Conservation (phyloP, 768 basidiomycete genomes). For the Sarcodon aspratus region DNA sequence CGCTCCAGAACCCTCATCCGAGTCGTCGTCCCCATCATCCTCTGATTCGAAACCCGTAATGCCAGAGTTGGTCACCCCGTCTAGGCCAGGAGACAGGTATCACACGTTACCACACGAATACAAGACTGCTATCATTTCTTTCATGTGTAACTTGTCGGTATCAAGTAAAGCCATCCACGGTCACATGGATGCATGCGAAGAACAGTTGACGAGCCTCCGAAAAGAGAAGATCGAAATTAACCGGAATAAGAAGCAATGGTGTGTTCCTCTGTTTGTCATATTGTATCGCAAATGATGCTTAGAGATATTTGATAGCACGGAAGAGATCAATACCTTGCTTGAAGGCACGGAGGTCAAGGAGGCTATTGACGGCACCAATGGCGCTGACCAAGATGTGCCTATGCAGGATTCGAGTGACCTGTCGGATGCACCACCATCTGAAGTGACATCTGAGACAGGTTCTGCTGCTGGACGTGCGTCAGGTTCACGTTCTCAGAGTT, state of each 20-base stretch:
- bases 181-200: slow-evolving; percentile 86
- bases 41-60: slow-evolving; percentile 32
- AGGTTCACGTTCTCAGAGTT: slow-evolving; percentile 14
- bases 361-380: slow-evolving; percentile 20
- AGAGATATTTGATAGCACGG: slow-evolving; percentile 32
- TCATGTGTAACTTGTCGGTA: slow-evolving; percentile 82
- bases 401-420: slow-evolving; percentile 64
- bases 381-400: slow-evolving; percentile 40
- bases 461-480: slow-evolving; percentile 25
- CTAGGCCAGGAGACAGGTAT: slow-evolving; percentile 61
- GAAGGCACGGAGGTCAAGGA: slow-evolving; percentile 44
- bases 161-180: slow-evolving; percentile 83
- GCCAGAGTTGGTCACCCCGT: slow-evolving; percentile 24
- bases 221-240: slow-evolving; percentile 97
- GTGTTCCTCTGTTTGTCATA: slow-evolving; percentile 23
- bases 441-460: slow-evolving; percentile 49
- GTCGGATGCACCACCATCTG: slow-evolving; percentile 57
- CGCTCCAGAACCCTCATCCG: slow-evolving; percentile 39
- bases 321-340: slow-evolving; percentile 60
- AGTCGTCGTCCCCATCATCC: slow-evolving; percentile 33
- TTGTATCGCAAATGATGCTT: slow-evolving; percentile 2
- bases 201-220: slow-evolving; percentile 80
- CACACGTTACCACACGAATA: slow-evolving; percentile 61
- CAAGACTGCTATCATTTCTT: slow-evolving; percentile 76
- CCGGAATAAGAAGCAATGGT: slow-evolving; percentile 81